Evolutionary conservation across 306 rosid genomes (phyloP).

Genomic region (Arachis hypogaea): DNA sequence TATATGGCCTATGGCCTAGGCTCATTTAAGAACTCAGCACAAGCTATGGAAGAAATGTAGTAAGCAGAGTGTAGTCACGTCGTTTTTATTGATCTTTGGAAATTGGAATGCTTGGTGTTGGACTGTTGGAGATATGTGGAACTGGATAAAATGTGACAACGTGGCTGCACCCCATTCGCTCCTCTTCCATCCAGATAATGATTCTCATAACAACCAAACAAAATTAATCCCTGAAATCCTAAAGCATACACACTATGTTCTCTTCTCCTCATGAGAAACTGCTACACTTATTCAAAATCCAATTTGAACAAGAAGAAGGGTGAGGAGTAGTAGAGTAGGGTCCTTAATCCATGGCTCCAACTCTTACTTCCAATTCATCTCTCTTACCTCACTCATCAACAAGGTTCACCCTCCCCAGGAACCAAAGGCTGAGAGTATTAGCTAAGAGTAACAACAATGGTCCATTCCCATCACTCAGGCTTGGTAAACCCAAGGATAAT

Average conservation of each 20-base stretch:
- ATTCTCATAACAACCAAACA: slow-evolving; percentile 23
- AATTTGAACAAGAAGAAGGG: slow-evolving; percentile 5
- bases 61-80: background rate
- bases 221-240: slow-evolving; percentile 13
- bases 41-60: slow-evolving; percentile 8
- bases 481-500: slow-evolving; percentile 56
- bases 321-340: background rate
- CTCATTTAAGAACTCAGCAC: background rate
- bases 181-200: slow-evolving; percentile 65
- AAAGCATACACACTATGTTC: background rate
- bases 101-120: slow-evolving; percentile 50
- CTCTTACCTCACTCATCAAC: slow-evolving; percentile 53
- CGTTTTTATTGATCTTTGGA: background rate
- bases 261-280: background rate
- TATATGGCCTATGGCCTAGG: background rate
- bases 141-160: slow-evolving; percentile 57
- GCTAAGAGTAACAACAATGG: slow-evolving; percentile 56
- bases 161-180: slow-evolving; percentile 68
- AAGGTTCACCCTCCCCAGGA: slow-evolving; percentile 41
- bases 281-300: too few species aligned
- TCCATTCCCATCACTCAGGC: slow-evolving; percentile 60
- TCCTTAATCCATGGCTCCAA: slow-evolving; percentile 64
- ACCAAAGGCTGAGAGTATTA: slow-evolving; percentile 47
- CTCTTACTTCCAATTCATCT: slow-evolving; percentile 72
- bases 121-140: slow-evolving; percentile 33